A percentile compares a stretch with the other conserved stretches of the same genome.
Conservation (phyloP, 176 grass and related monocot species). For the Olyra latifolia region DNA sequence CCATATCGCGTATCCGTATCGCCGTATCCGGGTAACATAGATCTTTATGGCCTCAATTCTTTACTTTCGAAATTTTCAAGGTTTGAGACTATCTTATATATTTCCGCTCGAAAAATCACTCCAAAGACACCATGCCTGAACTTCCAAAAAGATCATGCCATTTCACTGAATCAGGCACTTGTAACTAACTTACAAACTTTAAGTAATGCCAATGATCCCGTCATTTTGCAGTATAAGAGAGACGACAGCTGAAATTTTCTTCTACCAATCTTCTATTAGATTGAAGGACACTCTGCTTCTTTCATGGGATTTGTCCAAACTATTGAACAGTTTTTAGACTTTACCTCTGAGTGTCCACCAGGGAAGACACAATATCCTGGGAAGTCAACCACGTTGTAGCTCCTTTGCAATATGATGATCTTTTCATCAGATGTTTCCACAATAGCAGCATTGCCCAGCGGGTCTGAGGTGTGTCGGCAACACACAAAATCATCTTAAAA, state of each 20-base stretch:
- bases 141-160: no score
- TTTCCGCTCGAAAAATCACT: no score
- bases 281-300: background rate
- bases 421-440: constrained; percentile 61
- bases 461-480: constrained; percentile 52
- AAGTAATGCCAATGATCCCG: background rate
- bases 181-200: background rate
- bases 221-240: background rate
- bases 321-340: background rate
- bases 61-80: no score
- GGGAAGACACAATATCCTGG: constrained; percentile 65
- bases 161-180: no score
- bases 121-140: no score
- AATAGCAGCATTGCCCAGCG: constrained; percentile 58
- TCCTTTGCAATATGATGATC: constrained; percentile 59
- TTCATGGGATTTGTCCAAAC: background rate
- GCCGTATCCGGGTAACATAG: no score
- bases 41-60: no score
- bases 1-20: no score
- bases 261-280: background rate
- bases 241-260: background rate
- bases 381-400: constrained; percentile 58
- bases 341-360: constrained; percentile 62
- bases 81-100: no score
- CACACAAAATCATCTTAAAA: constrained; percentile 32